Base-by-base conservation (phyloP, 1,284 basidiomycete species). In the Crepidotus sp. region DNA sequence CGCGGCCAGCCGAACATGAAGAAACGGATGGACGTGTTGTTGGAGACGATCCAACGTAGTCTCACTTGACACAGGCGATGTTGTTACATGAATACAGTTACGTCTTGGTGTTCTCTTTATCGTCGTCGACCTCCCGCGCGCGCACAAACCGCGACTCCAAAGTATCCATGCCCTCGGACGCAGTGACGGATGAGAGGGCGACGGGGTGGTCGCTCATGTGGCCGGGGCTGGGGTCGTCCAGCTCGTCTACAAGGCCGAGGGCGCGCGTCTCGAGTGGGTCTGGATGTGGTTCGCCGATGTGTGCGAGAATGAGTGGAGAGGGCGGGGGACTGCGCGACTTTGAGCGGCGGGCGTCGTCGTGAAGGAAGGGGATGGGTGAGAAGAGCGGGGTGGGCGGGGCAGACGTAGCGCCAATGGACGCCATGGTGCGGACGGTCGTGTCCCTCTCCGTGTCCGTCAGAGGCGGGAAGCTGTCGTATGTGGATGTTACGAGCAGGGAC, bases 401-500 rank as follows among this genome's bases (percentile, higher is more conserved):
- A 32, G 76, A 78, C 55, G 60, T 59, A 26, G 68, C 62, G 42
- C 68, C 65, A 39, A 72, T 59, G 29, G 67, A 58, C 50, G 68
- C 60, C 44, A 70, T 63, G 50, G 63, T 64, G 49, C 66, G 61
- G 43, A 67, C 61, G 15, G 64, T 62, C 11, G 66, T 59, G 34
- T 66, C 64, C 30, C 61, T 66, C 49, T 68, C 67, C 24, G 58
- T 56, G 48, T 70, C 67, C 40, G 65, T 63, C 30, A 76, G 65
- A 22, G 69, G 64, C 13, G 81, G 80, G 62, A 87, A 89, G 46
- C 74, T 73, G 52, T 80, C 72, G 70, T 72, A 76, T 11, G 80
- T 76, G 21, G 91, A 91, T 2, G 90, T 93, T 43, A 97, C 91
- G 21, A 89, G 80, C 14, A 94, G 67, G 11, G 83, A 72, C 57